A percentile compares a stretch with the other conserved stretches of the same genome.
These are phyloP conservation scores for Cerrena zonata DNA, from an alignment of 1,284 basidiomycete genomes.

Conservation along the genomic window DNA sequence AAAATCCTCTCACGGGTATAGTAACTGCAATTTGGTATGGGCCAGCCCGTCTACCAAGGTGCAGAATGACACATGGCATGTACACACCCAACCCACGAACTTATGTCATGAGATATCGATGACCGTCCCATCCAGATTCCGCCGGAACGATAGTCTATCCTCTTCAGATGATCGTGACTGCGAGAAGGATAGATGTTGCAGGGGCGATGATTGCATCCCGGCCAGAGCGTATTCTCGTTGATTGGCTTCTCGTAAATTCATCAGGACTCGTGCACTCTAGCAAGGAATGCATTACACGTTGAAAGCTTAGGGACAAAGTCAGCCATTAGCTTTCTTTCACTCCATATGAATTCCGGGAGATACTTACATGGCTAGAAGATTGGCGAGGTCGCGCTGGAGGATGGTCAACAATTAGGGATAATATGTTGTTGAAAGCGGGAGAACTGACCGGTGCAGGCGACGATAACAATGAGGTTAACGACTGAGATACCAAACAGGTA, in stretches of 20 bases:
- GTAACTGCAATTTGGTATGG: no score
- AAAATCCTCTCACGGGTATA: no score
- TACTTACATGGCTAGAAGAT: conserved; percentile 11
- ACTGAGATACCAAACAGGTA: conserved; percentile 7
- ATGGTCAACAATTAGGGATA: neutral
- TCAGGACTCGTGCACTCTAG: conserved; percentile 6
- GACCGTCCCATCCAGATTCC: neutral
- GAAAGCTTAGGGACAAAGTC: neutral
- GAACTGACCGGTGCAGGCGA: conserved; percentile 9
- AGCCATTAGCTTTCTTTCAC: neutral
- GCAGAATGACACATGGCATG: no score
- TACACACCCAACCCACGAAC: no score
- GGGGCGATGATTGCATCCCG: neutral
- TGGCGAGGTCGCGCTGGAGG: conserved; percentile 9
- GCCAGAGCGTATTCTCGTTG: neutral
- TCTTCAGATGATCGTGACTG: neutral
- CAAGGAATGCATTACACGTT: conserved; percentile 3
- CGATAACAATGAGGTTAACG: conserved; percentile 6
- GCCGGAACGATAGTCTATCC: neutral
- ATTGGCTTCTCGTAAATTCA: conserved; percentile 7
- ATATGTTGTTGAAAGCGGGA: neutral
- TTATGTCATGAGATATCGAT: conserved; percentile 1
- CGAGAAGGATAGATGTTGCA: conserved; percentile 2
- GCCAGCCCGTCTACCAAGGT: no score
- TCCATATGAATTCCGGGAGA: neutral